Evolutionary conservation across 2,329 filamentous ascomycete genomes (phyloP).

Genomic region (Alternaria sp.): DNA sequence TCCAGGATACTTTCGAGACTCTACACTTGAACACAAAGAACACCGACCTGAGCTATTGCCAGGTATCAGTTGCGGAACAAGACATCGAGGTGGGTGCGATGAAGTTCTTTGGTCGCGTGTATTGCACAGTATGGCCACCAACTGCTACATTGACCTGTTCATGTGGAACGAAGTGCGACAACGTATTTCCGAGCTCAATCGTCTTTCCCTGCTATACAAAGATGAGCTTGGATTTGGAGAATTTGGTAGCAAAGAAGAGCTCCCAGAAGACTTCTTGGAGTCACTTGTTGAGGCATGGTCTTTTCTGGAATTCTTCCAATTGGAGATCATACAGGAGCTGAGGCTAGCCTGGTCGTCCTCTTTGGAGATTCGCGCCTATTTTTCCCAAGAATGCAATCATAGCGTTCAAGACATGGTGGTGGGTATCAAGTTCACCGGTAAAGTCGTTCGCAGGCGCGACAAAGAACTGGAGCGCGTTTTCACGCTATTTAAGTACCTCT

Average conservation of each 20-base stretch:
- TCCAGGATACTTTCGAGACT: conserved; percentile 61
- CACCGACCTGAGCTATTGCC: conserved; percentile 46
- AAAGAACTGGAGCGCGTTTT: background rate
- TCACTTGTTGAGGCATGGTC: background rate
- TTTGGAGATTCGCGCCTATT: background rate
- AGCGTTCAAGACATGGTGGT: background rate
- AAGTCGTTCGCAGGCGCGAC: background rate
- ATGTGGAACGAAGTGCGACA: conserved; percentile 4
- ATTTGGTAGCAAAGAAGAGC: background rate
- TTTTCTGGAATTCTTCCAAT: background rate
- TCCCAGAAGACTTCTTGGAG: background rate
- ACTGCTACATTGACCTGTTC: background rate
- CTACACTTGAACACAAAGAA: conserved; percentile 53
- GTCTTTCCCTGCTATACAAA: background rate
- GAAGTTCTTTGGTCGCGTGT: background rate
- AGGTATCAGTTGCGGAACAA: too few species aligned
- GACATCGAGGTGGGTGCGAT: too few species aligned
- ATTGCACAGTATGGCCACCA: background rate
- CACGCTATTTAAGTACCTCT: background rate
- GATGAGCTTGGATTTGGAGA: background rate
- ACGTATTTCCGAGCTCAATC: conserved; percentile 1
- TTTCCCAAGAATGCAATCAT: background rate
- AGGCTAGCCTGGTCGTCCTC: background rate
- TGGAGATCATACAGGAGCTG: background rate
- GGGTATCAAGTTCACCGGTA: background rate